A percentile compares a stretch with the other conserved stretches of the same genome.
These are phyloP conservation scores for Corymbia calophylla DNA, from an alignment of 441 rosid genomes.

Conservation along the genomic window DNA sequence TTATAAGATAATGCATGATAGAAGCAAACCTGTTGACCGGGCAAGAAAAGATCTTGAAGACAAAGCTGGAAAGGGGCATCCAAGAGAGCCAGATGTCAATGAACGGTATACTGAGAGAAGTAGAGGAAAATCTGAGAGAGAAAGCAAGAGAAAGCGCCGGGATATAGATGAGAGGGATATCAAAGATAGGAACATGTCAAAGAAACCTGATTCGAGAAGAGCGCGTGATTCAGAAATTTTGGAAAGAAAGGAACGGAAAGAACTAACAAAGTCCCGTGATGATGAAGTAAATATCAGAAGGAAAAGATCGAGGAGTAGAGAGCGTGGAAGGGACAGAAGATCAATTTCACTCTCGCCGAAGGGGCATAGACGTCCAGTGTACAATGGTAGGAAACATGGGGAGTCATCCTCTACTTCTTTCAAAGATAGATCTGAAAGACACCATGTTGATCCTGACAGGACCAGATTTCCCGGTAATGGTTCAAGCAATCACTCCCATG, in stretches of 20 bases:
- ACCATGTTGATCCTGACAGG: conserved; percentile 33
- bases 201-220: conserved; percentile 42
- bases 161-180: conserved; percentile 31
- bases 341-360: conserved; percentile 45
- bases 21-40: conserved; percentile 25
- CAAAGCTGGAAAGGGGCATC: conserved; percentile 33
- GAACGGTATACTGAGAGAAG: conserved; percentile 30
- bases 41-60: conserved; percentile 20
- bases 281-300: conserved; percentile 44
- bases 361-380: conserved; percentile 32
- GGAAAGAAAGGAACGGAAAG: conserved; percentile 44
- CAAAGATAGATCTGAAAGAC: conserved; percentile 46
- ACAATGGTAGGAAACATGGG: conserved; percentile 35
- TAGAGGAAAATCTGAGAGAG: conserved; percentile 35
- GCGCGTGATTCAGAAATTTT: conserved; percentile 29
- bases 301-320: conserved; percentile 66
- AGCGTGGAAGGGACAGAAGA: conserved; percentile 39
- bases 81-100: conserved; percentile 33
- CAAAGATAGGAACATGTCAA: conserved; percentile 27
- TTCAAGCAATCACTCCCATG: conserved; percentile 37
- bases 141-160: conserved; percentile 37
- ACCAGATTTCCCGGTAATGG: conserved; percentile 34
- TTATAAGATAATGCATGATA: conserved; percentile 26
- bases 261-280: conserved; percentile 34
- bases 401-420: conserved; percentile 25